Evolutionary conservation across 495 filamentous ascomycete genomes (phyloP).

Genomic region (Aspergillus olivimuriae): DNA sequence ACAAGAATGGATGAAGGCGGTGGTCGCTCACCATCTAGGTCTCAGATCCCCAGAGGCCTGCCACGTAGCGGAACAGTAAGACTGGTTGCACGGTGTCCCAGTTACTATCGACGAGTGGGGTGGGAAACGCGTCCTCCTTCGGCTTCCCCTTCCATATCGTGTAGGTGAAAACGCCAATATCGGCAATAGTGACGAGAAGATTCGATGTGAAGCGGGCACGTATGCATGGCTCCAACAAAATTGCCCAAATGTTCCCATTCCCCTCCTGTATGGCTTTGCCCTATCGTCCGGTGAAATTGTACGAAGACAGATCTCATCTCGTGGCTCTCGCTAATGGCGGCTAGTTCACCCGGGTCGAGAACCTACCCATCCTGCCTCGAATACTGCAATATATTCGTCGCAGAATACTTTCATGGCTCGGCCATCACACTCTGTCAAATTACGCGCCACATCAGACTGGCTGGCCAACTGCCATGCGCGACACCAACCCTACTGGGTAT

Average conservation of each 20-base stretch:
- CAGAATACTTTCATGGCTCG: conserved; percentile 13
- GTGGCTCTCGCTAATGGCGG: conserved; percentile 15
- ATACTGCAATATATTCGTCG: too few relatives aligned
- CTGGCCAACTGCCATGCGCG: conserved; percentile 1
- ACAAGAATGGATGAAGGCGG: conserved; percentile 3
- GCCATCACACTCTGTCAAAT: conserved; percentile 16
- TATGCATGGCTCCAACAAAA: conserved; percentile 27
- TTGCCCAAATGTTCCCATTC: conserved; percentile 26
- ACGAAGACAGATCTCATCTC: conserved; percentile 3
- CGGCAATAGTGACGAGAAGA: conserved; percentile 29
- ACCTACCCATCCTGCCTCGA: too few relatives aligned
- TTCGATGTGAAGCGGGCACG: conserved; percentile 22
- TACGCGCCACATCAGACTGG: conserved; percentile 16
- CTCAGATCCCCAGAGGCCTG: conserved; percentile 7
- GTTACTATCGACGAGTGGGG: conserved; percentile 11
- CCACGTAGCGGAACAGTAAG: conserved; percentile 12
- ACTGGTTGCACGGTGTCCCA: conserved; percentile 28
- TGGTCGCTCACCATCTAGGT: conserved; percentile 21
- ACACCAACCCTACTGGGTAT: too few relatives aligned
- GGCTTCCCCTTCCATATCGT: conserved; percentile 28
- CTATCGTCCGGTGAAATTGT: conserved; percentile 25
- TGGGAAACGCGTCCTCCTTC: conserved; percentile 17
- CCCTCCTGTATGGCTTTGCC: conserved; percentile 29
- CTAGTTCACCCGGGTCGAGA: too few relatives aligned
- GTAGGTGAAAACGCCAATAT: conserved; percentile 23